phyloP scores from a whole-genome alignment of 139 green algal genomes.

The Edaphochlamys debaryana region DNA sequence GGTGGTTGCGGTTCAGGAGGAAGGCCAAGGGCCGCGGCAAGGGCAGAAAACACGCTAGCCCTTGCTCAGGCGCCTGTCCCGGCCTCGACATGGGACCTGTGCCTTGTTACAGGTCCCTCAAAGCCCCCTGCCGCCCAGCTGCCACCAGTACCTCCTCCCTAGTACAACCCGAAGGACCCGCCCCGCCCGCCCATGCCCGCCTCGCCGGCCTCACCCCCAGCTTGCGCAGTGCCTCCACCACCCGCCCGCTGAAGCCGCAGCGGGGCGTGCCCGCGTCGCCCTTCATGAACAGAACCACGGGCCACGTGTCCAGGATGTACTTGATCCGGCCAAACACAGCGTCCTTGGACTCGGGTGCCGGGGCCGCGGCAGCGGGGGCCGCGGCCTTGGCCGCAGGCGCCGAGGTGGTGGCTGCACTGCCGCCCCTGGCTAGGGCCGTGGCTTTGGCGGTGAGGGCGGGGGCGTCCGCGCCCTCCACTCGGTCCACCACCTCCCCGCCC shows the following conservation, averaged over 20 bases:
- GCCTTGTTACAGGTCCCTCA: too few species aligned
- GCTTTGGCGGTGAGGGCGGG: slow-evolving; percentile 68
- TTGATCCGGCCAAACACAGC: slow-evolving; percentile 65
- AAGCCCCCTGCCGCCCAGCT: too few species aligned
- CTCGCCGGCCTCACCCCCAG: background rate
- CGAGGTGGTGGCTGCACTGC: background rate
- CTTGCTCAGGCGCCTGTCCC: too few species aligned
- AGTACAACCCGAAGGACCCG: too few species aligned
- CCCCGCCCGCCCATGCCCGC: too few species aligned
- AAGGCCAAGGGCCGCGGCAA: too few species aligned
- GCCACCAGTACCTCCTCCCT: too few species aligned
- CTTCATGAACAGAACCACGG: slow-evolving; percentile 92
- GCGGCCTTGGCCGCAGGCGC: slow-evolving; percentile 4
- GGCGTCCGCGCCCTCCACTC: slow-evolving; percentile 84
- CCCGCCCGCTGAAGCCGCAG: slow-evolving; percentile 89
- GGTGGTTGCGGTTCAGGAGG: too few species aligned
- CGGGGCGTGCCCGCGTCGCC: slow-evolving; percentile 76
- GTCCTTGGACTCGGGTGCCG: background rate
- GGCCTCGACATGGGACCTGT: too few species aligned
- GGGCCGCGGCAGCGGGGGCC: slow-evolving; percentile 14
- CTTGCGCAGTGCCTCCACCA: slow-evolving; percentile 73
- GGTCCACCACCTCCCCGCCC: slow-evolving; percentile 64
- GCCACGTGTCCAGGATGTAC: slow-evolving; percentile 57
- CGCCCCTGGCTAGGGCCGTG: slow-evolving; percentile 39
- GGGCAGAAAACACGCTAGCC: too few species aligned